phyloP scores from a whole-genome alignment of 1,284 basidiomycete species.

The Porogramme epimiltina region DNA sequence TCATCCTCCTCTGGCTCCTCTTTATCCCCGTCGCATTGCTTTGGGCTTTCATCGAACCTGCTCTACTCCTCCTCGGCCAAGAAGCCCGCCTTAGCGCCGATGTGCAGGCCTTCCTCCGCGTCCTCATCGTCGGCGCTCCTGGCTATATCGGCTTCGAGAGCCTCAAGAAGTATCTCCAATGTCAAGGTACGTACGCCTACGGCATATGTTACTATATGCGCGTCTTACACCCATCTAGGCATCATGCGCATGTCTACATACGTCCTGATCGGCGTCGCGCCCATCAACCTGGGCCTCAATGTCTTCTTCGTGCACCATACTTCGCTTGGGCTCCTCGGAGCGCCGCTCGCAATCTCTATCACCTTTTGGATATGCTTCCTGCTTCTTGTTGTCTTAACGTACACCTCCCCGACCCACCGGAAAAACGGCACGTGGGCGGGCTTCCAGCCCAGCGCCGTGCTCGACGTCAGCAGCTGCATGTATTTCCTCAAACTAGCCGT shows the following conservation, averaged over 20 bases:
- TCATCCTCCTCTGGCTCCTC: constrained; percentile 62
- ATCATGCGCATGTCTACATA: constrained; percentile 74
- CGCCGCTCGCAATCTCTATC: constrained; percentile 64
- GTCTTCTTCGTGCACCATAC: constrained; percentile 63
- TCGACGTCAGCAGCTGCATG: constrained; percentile 51
- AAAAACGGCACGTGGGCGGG: constrained; percentile 69
- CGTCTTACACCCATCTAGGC: constrained; percentile 40
- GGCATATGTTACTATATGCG: background rate
- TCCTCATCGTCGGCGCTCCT: constrained; percentile 65
- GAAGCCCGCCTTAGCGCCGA: constrained; percentile 52
- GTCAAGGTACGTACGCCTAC: constrained; percentile 58
- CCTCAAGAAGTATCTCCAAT: constrained; percentile 78
- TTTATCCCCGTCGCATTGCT: constrained; percentile 61
- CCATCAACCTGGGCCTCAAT: constrained; percentile 65
- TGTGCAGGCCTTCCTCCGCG: constrained; percentile 64
- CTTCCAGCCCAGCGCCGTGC: constrained; percentile 44
- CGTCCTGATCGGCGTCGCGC: constrained; percentile 59
- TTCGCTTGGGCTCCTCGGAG: constrained; percentile 60
- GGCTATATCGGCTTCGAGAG: constrained; percentile 78
- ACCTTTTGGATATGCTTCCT: constrained; percentile 72
- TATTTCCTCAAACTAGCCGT: constrained; percentile 65
- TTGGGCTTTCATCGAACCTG: constrained; percentile 62
- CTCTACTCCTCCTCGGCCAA: constrained; percentile 67
- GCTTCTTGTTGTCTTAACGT: constrained; percentile 51
- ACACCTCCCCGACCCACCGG: constrained; percentile 51